Conservation (phyloP, 2,329 filamentous ascomycete genomes). For the Penicillium nordicum region DNA sequence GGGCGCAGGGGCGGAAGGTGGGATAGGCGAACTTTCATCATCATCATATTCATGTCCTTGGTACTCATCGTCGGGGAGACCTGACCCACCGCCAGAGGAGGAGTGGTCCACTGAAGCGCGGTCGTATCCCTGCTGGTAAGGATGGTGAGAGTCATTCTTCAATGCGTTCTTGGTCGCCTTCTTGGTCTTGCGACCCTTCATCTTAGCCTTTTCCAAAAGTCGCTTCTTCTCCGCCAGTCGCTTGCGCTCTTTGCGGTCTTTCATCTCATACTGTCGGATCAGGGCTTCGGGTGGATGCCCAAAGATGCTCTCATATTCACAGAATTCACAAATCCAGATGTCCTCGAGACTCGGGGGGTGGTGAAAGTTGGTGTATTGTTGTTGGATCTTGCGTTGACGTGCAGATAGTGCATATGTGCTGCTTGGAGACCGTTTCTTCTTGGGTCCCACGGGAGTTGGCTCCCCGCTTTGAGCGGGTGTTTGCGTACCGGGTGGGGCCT, state of each 20-base stretch:
- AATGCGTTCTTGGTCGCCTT: conserved; percentile 69
- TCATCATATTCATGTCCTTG: conserved; percentile 51
- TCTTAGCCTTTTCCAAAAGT: conserved; percentile 86
- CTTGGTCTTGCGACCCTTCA: conserved; percentile 85
- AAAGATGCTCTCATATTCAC: conserved; percentile 95
- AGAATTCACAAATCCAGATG: conserved; percentile 96
- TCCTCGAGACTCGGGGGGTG: conserved; percentile 69
- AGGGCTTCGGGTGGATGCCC: conserved; percentile 79
- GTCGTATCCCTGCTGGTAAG: conserved; percentile 42
- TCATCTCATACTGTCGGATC: conserved; percentile 89
- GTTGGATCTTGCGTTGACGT: conserved; percentile 70
- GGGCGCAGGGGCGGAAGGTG: conserved; percentile 37
- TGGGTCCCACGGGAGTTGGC: conserved; percentile 53
- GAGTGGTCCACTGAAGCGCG: conserved; percentile 41
- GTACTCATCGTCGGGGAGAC: conserved; percentile 49
- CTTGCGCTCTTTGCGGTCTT: conserved; percentile 80
- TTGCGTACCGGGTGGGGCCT: conserved; percentile 19
- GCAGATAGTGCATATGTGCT: conserved; percentile 74
- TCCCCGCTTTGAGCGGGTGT: conserved; percentile 41
- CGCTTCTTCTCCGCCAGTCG: conserved; percentile 81
- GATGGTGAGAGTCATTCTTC: conserved; percentile 43
- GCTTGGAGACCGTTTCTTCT: conserved; percentile 62
- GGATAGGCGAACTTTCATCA: conserved; percentile 44
- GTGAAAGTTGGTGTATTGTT: conserved; percentile 72
- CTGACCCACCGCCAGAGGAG: conserved; percentile 37